Conservation (phyloP, 441 rosid species). For the Eutrema salsugineum region DNA sequence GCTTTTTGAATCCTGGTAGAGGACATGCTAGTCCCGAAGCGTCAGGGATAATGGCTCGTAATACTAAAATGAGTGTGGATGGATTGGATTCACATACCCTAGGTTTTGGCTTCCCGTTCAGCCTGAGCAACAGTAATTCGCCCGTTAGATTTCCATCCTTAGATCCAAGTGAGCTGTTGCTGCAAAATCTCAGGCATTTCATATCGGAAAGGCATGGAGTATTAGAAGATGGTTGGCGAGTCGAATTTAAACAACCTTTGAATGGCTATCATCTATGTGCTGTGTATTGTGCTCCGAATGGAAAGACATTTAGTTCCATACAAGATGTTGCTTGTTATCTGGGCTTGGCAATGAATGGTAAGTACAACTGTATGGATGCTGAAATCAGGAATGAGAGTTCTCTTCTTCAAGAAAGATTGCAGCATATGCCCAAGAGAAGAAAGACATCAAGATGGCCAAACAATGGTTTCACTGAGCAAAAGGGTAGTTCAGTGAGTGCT, state of each 20-base stretch:
- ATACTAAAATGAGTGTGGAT: slow-evolving; percentile 48
- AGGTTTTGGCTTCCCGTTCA: slow-evolving; percentile 53
- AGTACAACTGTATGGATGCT: slow-evolving; percentile 39
- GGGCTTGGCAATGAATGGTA: slow-evolving; percentile 60
- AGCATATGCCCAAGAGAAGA: slow-evolving; percentile 52
- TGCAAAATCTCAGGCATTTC: slow-evolving; percentile 77
- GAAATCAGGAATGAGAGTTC: slow-evolving; percentile 46
- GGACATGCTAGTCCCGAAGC: slow-evolving; percentile 51
- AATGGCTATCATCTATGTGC: slow-evolving; percentile 50
- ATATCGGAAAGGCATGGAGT: slow-evolving; percentile 78
- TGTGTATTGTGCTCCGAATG: slow-evolving; percentile 81
- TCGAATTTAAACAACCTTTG: slow-evolving; percentile 58
- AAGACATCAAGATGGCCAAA: slow-evolving; percentile 49
- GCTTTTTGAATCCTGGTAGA: slow-evolving; percentile 40
- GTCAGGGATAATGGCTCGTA: slow-evolving; percentile 40
- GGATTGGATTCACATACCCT: slow-evolving; percentile 38
- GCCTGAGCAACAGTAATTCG: slow-evolving; percentile 44
- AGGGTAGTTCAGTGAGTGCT: slow-evolving; percentile 41
- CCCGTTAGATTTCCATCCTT: slow-evolving; percentile 51
- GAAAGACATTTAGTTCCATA: slow-evolving; percentile 73
- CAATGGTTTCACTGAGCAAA: slow-evolving; percentile 57
- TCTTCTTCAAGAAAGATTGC: slow-evolving; percentile 53
- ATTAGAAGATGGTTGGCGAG: slow-evolving; percentile 84
- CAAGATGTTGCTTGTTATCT: slow-evolving; percentile 84
- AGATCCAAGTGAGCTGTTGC: slow-evolving; percentile 63